Percentiles rank a stretch among this genome's conserved stretches.
Evolutionary conservation across 2,329 filamentous ascomycete genomes (phyloP).

Genomic region (Chalaropsis ovoidea): DNA sequence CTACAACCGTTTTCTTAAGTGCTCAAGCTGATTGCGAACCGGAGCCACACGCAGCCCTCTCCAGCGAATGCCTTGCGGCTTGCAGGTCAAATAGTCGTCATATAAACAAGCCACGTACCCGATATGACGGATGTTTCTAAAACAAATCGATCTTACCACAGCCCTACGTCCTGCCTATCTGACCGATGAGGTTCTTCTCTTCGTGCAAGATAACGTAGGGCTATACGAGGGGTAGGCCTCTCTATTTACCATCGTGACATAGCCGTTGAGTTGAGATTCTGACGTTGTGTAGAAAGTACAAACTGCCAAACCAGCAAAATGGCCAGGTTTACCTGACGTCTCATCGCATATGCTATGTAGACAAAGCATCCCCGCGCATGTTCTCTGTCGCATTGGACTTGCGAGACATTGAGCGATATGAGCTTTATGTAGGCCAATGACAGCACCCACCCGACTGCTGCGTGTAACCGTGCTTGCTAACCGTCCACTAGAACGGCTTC

Average conservation of each 20-base stretch:
- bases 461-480: constrained; percentile 8
- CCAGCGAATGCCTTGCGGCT: background rate
- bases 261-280: constrained; percentile 10
- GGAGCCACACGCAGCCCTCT: background rate
- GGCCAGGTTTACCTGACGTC: constrained; percentile 95
- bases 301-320: constrained; percentile 87
- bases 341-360: constrained; percentile 90
- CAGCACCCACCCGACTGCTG: constrained; percentile 34
- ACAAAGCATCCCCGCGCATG: constrained; percentile 73
- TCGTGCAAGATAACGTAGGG: constrained; percentile 94
- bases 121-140: constrained; percentile 85
- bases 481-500: constrained; percentile 54
- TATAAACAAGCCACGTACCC: background rate
- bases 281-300: constrained; percentile 62
- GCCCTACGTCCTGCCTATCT: constrained; percentile 86
- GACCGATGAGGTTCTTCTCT: constrained; percentile 86
- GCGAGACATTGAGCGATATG: constrained; percentile 80
- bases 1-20: background rate
- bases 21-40: background rate
- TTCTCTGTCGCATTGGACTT: constrained; percentile 77
- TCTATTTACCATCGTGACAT: constrained; percentile 13
- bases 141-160: constrained; percentile 89
- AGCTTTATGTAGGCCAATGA: constrained; percentile 61
- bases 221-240: constrained; percentile 81
- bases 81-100: background rate